These are phyloP conservation scores for Teunomyces gatunensis DNA, from an alignment of 805 yeast genomes.

Conservation along the genomic window DNA sequence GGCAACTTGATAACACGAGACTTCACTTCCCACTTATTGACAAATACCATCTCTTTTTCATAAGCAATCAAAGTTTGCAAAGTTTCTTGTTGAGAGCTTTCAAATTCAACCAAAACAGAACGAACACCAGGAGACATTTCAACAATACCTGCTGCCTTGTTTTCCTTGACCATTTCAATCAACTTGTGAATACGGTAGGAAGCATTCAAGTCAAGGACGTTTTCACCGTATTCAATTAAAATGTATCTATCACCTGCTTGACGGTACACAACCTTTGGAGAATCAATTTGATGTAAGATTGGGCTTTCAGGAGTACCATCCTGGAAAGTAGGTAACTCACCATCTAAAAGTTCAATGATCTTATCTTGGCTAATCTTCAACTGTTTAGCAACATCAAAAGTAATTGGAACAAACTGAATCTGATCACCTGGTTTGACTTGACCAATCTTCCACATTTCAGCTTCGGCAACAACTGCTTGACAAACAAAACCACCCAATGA, in stretches of 20 bases:
- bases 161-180: slow-evolving; percentile 64
- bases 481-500: slow-evolving; percentile 97
- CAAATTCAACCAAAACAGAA: slow-evolving; percentile 83
- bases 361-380: slow-evolving; percentile 62
- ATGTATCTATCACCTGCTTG: slow-evolving; percentile 97
- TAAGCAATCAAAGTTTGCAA: slow-evolving; percentile 65
- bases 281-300: slow-evolving; percentile 51
- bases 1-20: slow-evolving; percentile 84
- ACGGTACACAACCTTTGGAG: slow-evolving; percentile 79
- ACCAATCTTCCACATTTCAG: slow-evolving; percentile 98
- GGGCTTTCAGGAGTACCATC: slow-evolving; percentile 59
- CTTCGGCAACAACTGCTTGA: slow-evolving; percentile 91
- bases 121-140: slow-evolving; percentile 98
- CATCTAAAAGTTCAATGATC: slow-evolving; percentile 45
- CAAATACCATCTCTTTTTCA: slow-evolving; percentile 71
- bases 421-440: slow-evolving; percentile 94
- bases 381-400: slow-evolving; percentile 62
- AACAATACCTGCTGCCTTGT: slow-evolving; percentile 73
- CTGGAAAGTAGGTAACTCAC: slow-evolving; percentile 35
- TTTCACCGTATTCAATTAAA: slow-evolving; percentile 90
- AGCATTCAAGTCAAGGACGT: slow-evolving; percentile 77
- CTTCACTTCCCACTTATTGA: slow-evolving; percentile 80
- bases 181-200: slow-evolving; percentile 83
- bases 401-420: slow-evolving; percentile 75
- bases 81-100: slow-evolving; percentile 59